phyloP scores from a whole-genome alignment of 2,329 filamentous ascomycete genomes.

The Lachnellula arida region DNA sequence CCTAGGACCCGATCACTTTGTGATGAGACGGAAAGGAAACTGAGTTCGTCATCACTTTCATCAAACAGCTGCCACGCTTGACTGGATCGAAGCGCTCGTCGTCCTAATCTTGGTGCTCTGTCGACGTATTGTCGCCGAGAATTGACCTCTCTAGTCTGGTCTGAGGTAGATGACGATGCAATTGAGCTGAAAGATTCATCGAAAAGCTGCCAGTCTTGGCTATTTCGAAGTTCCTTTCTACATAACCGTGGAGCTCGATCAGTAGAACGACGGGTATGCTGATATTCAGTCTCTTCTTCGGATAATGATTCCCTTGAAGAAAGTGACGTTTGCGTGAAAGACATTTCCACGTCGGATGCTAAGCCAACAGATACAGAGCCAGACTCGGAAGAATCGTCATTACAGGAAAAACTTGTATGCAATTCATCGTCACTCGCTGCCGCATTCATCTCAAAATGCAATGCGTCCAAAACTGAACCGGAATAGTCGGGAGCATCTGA shows the following conservation, averaged over 20 bases:
- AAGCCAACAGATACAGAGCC: not conserved
- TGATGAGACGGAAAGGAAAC: slow-evolving; percentile 20
- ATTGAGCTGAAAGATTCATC: slow-evolving; percentile 12
- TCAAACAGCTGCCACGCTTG: slow-evolving; percentile 21
- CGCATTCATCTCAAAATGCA: not conserved
- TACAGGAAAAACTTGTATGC: not conserved
- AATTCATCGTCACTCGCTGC: slow-evolving; percentile 8
- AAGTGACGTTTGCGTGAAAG: slow-evolving; percentile 7
- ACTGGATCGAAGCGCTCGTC: slow-evolving; percentile 16
- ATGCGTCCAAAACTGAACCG: too few species aligned
- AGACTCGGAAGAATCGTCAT: not conserved
- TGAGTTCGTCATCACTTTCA: slow-evolving; percentile 31
- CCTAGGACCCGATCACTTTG: slow-evolving; percentile 9
- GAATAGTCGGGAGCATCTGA: not conserved
- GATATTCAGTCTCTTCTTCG: not conserved
- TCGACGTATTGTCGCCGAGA: slow-evolving; percentile 12
- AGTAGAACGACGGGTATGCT: not conserved
- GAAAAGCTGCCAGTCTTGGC: slow-evolving; percentile 10
- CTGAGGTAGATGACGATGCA: slow-evolving; percentile 6
- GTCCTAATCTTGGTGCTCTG: slow-evolving; percentile 16
- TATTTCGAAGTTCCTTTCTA: slow-evolving; percentile 7
- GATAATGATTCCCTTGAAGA: slow-evolving; percentile 3
- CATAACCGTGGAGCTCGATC: slow-evolving; percentile 6
- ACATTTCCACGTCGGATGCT: slow-evolving; percentile 2
- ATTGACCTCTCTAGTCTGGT: slow-evolving; percentile 1